Percentiles rank a stretch among this genome's conserved stretches.
Evolutionary conservation across 2,329 filamentous ascomycete species (phyloP).

Genomic region (Phyllosticta citribraziliensis): DNA sequence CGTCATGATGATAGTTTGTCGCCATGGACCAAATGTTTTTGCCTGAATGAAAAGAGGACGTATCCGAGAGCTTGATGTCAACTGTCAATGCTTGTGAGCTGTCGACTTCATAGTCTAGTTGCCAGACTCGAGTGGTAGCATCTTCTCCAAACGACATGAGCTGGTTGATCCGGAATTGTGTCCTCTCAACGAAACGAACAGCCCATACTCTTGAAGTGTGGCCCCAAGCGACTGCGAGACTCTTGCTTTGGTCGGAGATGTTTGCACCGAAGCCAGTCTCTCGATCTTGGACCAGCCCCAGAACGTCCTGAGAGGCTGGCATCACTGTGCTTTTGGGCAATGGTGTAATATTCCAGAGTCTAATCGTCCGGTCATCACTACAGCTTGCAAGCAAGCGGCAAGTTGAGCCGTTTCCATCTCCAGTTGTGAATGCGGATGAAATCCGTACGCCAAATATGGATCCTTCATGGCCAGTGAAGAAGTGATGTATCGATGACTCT

Average conservation of each 20-base stretch:
- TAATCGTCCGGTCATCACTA: constrained; percentile 85
- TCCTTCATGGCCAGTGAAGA: constrained; percentile 68
- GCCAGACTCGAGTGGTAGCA: constrained; percentile 65
- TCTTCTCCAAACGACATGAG: constrained; percentile 82
- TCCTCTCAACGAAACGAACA: constrained; percentile 52
- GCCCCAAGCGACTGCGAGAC: constrained; percentile 67
- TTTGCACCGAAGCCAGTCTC: constrained; percentile 37
- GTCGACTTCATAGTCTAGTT: constrained; percentile 13
- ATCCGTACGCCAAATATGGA: constrained; percentile 87
- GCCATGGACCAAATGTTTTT: constrained; percentile 85
- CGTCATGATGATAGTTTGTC: constrained; percentile 11
- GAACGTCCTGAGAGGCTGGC: constrained; percentile 19
- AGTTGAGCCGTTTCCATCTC: constrained; percentile 29
- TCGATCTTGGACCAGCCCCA: constrained; percentile 19
- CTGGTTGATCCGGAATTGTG: not conserved
- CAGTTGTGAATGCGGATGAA: constrained; percentile 36
- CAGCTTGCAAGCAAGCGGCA: constrained; percentile 74
- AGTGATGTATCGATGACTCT: constrained; percentile 39
- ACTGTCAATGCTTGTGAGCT: constrained; percentile 11
- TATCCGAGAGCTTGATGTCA: constrained; percentile 43
- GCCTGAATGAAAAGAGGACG: constrained; percentile 60
- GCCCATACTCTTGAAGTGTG: constrained; percentile 87
- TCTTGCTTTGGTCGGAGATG: constrained; percentile 22
- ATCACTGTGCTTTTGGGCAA: constrained; percentile 20
- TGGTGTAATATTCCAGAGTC: constrained; percentile 74